Conservation (phyloP, 2,329 filamentous ascomycete species). For the Fusarium sp. region DNA sequence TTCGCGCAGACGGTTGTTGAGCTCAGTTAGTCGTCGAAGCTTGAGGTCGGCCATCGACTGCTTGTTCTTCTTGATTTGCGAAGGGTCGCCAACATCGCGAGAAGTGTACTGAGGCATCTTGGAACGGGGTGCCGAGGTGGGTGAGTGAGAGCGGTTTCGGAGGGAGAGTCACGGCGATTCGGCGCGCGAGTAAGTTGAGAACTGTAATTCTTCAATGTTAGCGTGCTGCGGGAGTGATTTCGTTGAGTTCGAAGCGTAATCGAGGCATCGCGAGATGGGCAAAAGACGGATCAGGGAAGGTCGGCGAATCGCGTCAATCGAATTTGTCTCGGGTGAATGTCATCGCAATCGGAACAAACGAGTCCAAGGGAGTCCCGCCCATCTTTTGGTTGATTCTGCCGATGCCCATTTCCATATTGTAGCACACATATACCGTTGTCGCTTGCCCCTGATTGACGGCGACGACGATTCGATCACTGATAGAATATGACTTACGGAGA, state of each 20-base stretch:
- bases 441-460: slow-evolving; percentile 16
- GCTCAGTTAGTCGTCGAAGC: slow-evolving; percentile 92
- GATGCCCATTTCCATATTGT: slow-evolving; percentile 17
- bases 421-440: slow-evolving; percentile 4
- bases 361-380: slow-evolving; percentile 25
- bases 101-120: slow-evolving; percentile 76
- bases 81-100: slow-evolving; percentile 74
- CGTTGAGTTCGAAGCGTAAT: slow-evolving; percentile 9
- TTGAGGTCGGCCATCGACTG: slow-evolving; percentile 99
- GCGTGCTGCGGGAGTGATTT: slow-evolving; percentile 6
- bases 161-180: slow-evolving; percentile 27
- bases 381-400: slow-evolving; percentile 25
- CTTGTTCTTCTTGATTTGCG: slow-evolving; percentile 89
- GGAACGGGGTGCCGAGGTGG: slow-evolving; percentile 42
- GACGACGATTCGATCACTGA: slow-evolving; percentile 18
- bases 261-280: slow-evolving; percentile 15
- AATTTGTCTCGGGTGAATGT: slow-evolving; percentile 20
- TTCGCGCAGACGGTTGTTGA: slow-evolving; percentile 95
- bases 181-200: slow-evolving; percentile 28
- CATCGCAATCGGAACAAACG: slow-evolving; percentile 18
- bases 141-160: slow-evolving; percentile 13
- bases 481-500: slow-evolving; percentile 40
- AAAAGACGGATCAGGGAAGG: slow-evolving; percentile 3
- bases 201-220: slow-evolving; percentile 38
- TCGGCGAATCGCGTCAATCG: slow-evolving; percentile 17